Conservation (phyloP, 306 rosid species). For the Bauhinia variegata region DNA sequence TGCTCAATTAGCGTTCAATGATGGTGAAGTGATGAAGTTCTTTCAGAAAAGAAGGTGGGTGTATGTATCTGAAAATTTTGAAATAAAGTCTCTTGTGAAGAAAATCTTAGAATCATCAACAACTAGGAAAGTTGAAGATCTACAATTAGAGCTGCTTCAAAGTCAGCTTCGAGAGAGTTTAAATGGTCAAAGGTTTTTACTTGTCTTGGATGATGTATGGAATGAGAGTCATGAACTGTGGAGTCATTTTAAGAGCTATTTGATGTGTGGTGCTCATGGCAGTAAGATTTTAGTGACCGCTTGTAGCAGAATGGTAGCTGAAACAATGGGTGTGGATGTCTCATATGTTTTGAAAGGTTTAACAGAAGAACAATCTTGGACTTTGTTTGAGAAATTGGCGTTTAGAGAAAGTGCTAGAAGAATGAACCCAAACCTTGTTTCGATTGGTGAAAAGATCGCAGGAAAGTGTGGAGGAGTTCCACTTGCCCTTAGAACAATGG, state of each 20-base stretch:
- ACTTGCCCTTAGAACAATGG: neutral
- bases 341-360: neutral
- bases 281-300: constrained; percentile 24
- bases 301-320: neutral
- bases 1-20: constrained; percentile 2
- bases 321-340: neutral
- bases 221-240: neutral
- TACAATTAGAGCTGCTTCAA: neutral
- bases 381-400: neutral
- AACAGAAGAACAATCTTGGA: neutral
- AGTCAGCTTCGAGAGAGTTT: neutral
- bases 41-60: constrained; percentile 17
- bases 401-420: neutral
- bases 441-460: constrained; percentile 4
- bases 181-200: neutral
- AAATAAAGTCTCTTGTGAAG: neutral
- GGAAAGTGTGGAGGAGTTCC: constrained; percentile 11
- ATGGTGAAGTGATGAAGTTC: neutral
- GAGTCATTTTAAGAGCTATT: neutral
- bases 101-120: neutral
- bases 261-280: constrained; percentile 6
- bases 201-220: constrained; percentile 24
- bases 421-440: neutral
- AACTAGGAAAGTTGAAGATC: accelerated
- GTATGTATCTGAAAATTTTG: constrained; percentile 9